Evolutionary conservation across 2,329 filamentous ascomycete genomes (phyloP), one percentile per base, ranked within the genome.

Genomic region (Tolypocladium endophyticum): DNA sequence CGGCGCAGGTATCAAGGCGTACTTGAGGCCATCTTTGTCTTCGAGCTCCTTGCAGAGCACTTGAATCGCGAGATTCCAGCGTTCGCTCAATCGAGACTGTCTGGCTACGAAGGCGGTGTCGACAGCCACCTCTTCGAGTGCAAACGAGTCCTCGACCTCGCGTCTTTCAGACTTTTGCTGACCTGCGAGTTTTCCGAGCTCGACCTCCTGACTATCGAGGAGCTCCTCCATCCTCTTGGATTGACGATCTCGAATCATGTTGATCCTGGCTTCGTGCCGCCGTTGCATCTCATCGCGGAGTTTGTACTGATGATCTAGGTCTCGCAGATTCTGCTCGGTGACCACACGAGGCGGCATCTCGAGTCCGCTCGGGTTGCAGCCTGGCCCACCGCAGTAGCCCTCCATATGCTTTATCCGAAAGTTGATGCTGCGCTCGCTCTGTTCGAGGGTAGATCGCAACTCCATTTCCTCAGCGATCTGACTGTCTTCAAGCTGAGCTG

Each of bases 361-460:
- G 1, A 58, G 20, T 18, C 2, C 60, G 2, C 69, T 65, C 2
- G 72, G 70, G 30, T 69, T 74, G 38, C 75, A 74, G 4, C 80
- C 81, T 1, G 82, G 70, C 4, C 79, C 78, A 61, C 83, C 78
- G 65, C 84, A 87, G 68, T 87, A 87, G 7, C 83, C 84, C 65
- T 87, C 84, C 84, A 87, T 87, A 64, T 87, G 81, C 66, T 79
- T 81, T n/a, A 87, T 73, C 18, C 83, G 78, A 43, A 84, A 81
- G 38, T 74, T 75, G 43, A 86, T 77, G 63, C 80, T 83, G 60
- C 77, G 75, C 67, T 85, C 83, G 58, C 79, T 80, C 64, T 84
- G 81, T 58, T 85, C 80, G 20, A 86, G 70, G 0, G 76, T 76
- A 5, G 74, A 69, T 14, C 81, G 76, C 28, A 87, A 71, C 63